Percentiles rank a stretch among this genome's conserved stretches.
Conservation (phyloP, 495 filamentous ascomycete species). For the Durotheca rogersii region DNA sequence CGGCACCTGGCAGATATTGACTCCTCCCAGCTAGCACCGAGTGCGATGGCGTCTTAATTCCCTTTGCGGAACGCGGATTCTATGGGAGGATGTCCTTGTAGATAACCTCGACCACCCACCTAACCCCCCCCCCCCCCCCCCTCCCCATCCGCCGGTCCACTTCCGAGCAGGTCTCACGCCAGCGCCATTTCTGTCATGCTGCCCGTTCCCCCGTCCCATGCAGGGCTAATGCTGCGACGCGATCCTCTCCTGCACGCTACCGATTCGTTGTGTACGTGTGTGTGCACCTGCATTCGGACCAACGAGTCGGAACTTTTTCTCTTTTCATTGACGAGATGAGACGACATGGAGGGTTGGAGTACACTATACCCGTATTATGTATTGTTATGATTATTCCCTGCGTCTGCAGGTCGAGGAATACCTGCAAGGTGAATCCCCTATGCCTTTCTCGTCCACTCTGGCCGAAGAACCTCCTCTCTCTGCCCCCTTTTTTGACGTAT, state of each 20-base stretch:
- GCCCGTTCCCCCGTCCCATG: slow-evolving; percentile 15
- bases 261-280: slow-evolving; percentile 4
- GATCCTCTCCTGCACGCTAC: slow-evolving; percentile 22
- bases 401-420: slow-evolving; percentile 7
- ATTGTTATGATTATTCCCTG: slow-evolving; percentile 13
- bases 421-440: slow-evolving; percentile 31
- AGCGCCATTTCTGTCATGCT: slow-evolving; percentile 19
- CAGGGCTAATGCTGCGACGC: slow-evolving; percentile 9
- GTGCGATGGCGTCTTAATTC: slow-evolving; percentile 13
- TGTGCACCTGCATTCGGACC: slow-evolving; percentile 6
- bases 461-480: slow-evolving; percentile 13
- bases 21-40: slow-evolving; percentile 7
- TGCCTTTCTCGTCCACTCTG: slow-evolving; percentile 16
- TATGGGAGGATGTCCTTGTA: slow-evolving; percentile 11
- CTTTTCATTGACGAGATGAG: not conserved
- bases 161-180: slow-evolving; percentile 13
- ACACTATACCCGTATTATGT: slow-evolving; percentile 7
- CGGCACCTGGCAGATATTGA: too few relatives aligned
- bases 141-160: slow-evolving; percentile 18
- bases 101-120: slow-evolving; percentile 8
- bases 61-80: slow-evolving; percentile 1
- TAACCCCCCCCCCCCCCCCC: too few relatives aligned
- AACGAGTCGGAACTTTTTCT: slow-evolving; percentile 21
- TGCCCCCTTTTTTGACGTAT: slow-evolving; percentile 21
- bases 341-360: slow-evolving; percentile 5